Evolutionary conservation across 2,329 filamentous ascomycete genomes (phyloP), one percentile per base, ranked within the genome.

Genomic region (Lachnellula arida): DNA sequence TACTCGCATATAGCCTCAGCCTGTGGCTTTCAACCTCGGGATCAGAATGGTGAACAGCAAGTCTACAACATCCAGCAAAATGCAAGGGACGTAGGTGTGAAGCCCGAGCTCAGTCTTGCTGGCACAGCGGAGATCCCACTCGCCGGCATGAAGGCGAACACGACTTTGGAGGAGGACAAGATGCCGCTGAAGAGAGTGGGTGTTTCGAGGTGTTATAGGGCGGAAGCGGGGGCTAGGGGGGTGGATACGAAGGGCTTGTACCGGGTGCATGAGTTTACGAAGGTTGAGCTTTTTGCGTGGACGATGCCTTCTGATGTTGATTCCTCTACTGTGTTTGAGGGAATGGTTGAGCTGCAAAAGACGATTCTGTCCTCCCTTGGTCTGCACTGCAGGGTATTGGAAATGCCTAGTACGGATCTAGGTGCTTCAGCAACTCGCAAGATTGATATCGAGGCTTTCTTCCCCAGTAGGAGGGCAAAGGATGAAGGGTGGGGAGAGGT

Each of bases 251-350:
- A 96, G 74, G 94, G 94, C 5, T 76, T 99, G 1, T 99, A 97
- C 74, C 87, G 94, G 28, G 94, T 99, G 3, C 94, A 99, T 73
- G 94, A 99, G 73, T 99, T 99, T 74, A 96, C 91, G 28, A 99
- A 99, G 72, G 93, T 99, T 0, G 94, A 99, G 73, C 86, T 99
- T 78, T 97, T 99, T 70, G 91, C 88, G 0, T 99, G 94, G 94
- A 88, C 90, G 4, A 66, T 79, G 32, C 84, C 89, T 1, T 78
- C 83, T 52, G 55, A 66, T 2, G 69, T 67, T 34, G 68, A 72
- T 42, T 76, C 84, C 0, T 75, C 79, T 7, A 75, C 80, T 0
- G 65, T 93, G 12, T 96, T 96, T 71, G 78, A 89, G 50, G 91
- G 97, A 72, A 91, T 99, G 78, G 76, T 97, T 51, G 81, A 84